Base-by-base conservation (phyloP, 768 basidiomycete genomes). In the Boletus vinaceobasis region DNA sequence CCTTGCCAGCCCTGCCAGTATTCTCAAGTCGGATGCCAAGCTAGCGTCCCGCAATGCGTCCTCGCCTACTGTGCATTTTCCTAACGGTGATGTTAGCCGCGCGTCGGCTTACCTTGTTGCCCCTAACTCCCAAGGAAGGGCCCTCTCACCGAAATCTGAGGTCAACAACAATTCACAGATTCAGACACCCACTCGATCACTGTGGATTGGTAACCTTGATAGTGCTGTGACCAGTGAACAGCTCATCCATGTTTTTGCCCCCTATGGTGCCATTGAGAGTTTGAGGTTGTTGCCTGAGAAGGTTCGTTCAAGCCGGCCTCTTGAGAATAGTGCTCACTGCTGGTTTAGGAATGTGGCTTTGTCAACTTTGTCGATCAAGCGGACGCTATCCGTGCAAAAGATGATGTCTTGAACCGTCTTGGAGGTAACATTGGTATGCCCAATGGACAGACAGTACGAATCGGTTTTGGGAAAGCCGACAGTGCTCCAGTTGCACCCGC, bases 171-270 rank as follows among this genome's bases (percentile, higher is more conserved):
- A 82, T 35, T 82, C 84, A 13, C 90, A 93, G 65, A 82, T 87
- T 50, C 95, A 98, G 73, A 88, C 92, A 38, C 96, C 97, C 35
- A 96, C 96, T 11, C 87, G 97, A 48, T 95, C 93, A 33, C 77
- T 99, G 29, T 99, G 97, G 96, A 97, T 99, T 67, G 97, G 97
- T 46, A 98, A 98, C 72, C 77, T 99, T 47, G 97, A 98, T 71
- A 91, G 90, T 61, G 89, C 88, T 50, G 91, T 96, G 52, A 93
- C 93, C 2, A 91, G 92, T 64, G 92, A 95, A 67, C 92, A 97
- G 67, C 85, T 99, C 51, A 91, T 97, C 52, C 87, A 90, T 60
- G 92, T 97, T 27, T 99, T 99, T 73, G 90, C 93, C 27, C 89
- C 90, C 0, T 99, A 99, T 68, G 97, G 97, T 51, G 90, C 94